Evolutionary conservation across 257 asterid species (phyloP), one percentile per base, ranked within the genome.

Genomic region (Capsicum baccatum): DNA sequence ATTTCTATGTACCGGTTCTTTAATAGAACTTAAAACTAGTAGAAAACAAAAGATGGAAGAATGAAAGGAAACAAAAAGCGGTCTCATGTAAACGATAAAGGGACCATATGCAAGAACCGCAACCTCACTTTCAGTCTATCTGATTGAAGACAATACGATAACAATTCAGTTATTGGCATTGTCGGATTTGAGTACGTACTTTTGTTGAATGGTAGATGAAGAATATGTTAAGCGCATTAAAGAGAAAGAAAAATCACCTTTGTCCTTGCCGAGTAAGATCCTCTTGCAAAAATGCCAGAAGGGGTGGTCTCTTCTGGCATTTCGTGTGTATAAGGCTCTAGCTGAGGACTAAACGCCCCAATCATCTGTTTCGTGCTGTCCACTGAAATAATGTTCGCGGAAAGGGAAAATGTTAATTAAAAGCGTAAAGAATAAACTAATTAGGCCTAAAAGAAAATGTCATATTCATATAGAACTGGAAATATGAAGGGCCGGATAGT

Each of bases 281-380:
- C 99, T 86, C 98, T 89, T 17, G 98, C 99, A 35, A 97, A 95
- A 66, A 97, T 88, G 73, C 99, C 99, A 81, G 98, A 87, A 70
- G 99, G 99, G 68, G 99, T 97, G 1, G 94, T 92, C 79, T 97
- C 99, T 83, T 97, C 98, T 0, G 96, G 97, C 98, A 97, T 97
- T 87, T 92, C 93, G 70, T 94, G 97, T 0, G 89, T 89, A 84
- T 97, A 97, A 79, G 98, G 94, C 86, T 95, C 98, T 10, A 83
- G 37, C 91, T 94, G 98, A 84, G 99, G 99, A 86, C 99, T 96
- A 86, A 96, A 96, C 60, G 97, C 95, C 83, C 99, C 99, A 15
- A 96, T 92, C 98, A 96, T 96, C 89, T 94, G 93, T 84, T 94
- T 96, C 21, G 98, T 90, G 90, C 88, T 89, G 89, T 96, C 98